These are phyloP conservation scores for Exophiala mesophila DNA, from an alignment of 2,329 filamentous ascomycete species.

Conservation along the genomic window DNA sequence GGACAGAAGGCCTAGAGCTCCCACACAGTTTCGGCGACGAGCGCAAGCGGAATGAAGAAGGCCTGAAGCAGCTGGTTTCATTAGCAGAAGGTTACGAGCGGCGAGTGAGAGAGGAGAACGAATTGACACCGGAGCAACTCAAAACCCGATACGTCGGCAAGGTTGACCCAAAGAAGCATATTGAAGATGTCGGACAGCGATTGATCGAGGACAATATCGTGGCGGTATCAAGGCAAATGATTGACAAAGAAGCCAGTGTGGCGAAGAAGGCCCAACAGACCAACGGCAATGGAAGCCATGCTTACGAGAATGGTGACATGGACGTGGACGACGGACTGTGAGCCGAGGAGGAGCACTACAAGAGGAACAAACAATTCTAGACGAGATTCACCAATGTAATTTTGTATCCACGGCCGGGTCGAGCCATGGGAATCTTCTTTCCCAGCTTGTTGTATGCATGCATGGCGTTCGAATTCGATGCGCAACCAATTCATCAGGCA, in stretches of 20 bases:
- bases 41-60: slow-evolving; percentile 78
- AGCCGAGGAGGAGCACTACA: slow-evolving; percentile 9
- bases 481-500: slow-evolving; percentile 1
- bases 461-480: slow-evolving; percentile 12
- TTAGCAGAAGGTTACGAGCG: slow-evolving; percentile 97
- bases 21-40: slow-evolving; percentile 90
- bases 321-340: slow-evolving; percentile 61
- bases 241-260: slow-evolving; percentile 96
- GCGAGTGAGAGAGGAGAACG: slow-evolving; percentile 96
- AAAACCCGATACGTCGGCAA: slow-evolving; percentile 99
- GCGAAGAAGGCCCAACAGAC: slow-evolving; percentile 59
- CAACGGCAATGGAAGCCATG: slow-evolving; percentile 42
- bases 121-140: slow-evolving; percentile 92
- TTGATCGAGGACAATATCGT: slow-evolving; percentile 99
- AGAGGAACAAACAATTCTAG: neutral
- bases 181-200: slow-evolving; percentile 93
- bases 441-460: slow-evolving; percentile 7
- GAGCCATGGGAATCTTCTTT: neutral
- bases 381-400: slow-evolving; percentile 9
- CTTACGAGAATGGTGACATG: slow-evolving; percentile 54
- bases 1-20: slow-evolving; percentile 97
- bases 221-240: slow-evolving; percentile 97
- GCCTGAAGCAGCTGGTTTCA: slow-evolving; percentile 78
- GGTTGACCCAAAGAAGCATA: slow-evolving; percentile 97
- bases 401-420: slow-evolving; percentile 11